Evolutionary conservation across 2,329 filamentous ascomycete species (phyloP), one percentile per base, ranked within the genome.

Genomic region (Verruconis gallopava): DNA sequence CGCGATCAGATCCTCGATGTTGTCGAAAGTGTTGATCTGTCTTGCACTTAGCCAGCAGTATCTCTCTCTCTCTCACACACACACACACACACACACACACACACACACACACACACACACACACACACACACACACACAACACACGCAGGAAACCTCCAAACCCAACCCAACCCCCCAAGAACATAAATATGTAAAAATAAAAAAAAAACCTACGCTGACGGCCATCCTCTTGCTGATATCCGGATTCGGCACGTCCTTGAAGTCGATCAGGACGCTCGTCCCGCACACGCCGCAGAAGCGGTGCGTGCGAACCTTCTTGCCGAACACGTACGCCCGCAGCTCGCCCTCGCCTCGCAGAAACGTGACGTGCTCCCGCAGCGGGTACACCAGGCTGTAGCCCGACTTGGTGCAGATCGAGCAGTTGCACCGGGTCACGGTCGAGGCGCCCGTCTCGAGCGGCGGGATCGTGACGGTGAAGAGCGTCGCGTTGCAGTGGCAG

Each of bases 261-360:
- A 53, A 52, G 37, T 54, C 51, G 30, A 54, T 52, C 33, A 52
- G 37, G 15, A 53, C 42, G 25, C 40, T 47, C 40, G 43, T 48
- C n/a, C 49, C 44, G 43, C 50, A 55, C 19, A 47, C 48, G 4
- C 42, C 38, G 46, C 51, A 53, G 42, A 53, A 54, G 11, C 46
- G 39, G 43, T 53, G 52, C 21, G 48, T 42, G 20, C 47, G 48
- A 9, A 36, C 42, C 40, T 49, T 52, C 21, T 21, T 41, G 4
- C 44, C 47, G 20, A 52, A 49, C 13, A 44, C 39, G 32, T 52
- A 52, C 4, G 41, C 20, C 21, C 19, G 32, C 42, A 44, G 20
- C 17, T n/a, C 46, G 5, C 25, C 25, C 17, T 49, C 43, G 38
- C 45, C 45, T 13, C 37, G 37, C 5, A 44, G 32, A 38, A 51